Conservation (phyloP, 1,139 yeast genomes). For the Pichia terricola region DNA sequence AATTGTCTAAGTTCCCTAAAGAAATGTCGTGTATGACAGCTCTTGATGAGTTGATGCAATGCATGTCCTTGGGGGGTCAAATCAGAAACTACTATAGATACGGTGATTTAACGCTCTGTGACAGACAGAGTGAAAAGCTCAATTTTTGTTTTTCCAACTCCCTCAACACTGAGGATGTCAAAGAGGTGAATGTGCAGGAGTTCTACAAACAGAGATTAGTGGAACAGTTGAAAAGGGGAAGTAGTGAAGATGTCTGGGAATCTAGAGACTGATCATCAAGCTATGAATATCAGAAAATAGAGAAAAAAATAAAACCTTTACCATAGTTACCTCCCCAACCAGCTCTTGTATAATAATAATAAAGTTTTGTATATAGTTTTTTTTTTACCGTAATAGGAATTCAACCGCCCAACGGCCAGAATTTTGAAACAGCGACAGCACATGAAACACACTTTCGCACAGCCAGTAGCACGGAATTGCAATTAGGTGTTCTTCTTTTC, state of each 20-base stretch:
- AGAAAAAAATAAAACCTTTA: too few relatives aligned
- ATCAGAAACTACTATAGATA: conserved; percentile 70
- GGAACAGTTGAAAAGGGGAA: conserved; percentile 53
- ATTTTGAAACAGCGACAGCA: too few relatives aligned
- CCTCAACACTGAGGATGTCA: conserved; percentile 38
- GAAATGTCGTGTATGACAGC: conserved; percentile 70
- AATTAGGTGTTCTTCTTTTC: too few relatives aligned
- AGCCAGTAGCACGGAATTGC: too few relatives aligned
- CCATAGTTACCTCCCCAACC: too few relatives aligned
- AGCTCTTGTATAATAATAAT: too few relatives aligned
- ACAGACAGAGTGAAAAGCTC: conserved; percentile 59
- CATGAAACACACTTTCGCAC: too few relatives aligned
- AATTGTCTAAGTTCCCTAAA: conserved; percentile 26
- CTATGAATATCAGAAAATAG: background rate
- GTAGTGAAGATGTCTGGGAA: conserved; percentile 80
- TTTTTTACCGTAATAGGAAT: too few relatives aligned
- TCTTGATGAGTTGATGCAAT: conserved; percentile 74
- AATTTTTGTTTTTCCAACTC: conserved; percentile 70
- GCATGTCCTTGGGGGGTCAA: conserved; percentile 89
- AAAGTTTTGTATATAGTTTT: too few relatives aligned
- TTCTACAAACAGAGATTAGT: conserved; percentile 59
- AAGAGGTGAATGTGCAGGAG: conserved; percentile 49
- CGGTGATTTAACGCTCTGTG: conserved; percentile 69
- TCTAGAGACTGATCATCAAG: conserved; percentile 26
- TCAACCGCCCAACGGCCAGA: too few relatives aligned